Base-by-base conservation (phyloP, 2,329 filamentous ascomycete species). In the Xylaria sp. region DNA sequence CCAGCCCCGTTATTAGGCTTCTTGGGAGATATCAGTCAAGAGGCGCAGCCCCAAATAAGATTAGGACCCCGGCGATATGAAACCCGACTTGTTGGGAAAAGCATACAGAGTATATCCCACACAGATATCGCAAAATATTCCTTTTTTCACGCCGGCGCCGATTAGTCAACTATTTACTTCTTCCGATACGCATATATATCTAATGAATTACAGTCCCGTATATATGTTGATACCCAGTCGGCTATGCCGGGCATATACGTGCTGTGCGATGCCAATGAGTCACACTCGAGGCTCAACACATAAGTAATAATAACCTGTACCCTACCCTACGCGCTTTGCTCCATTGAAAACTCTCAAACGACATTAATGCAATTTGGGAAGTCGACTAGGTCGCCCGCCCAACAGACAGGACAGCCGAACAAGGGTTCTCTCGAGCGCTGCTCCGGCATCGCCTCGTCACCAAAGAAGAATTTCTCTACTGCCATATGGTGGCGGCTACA, bases 401-500 rank as follows among this genome's bases (percentile, higher is more conserved):
- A 2, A 15, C 50, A 34, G n/a, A 20, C 23, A 23, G 25, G 34
- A 50, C 60, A 56, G 34, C 20, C n/a, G 20, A 20, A 52, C 48
- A 55, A 55, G 61, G 37, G 60, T 44, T 44, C 39, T 50, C 25
- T 50, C 25, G n/a, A 54, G 34, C 4, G n/a, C 34, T 28, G 32
- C 65, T 61, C 65, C 68, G 68, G 62, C 68, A 70, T 68, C 69
- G 69, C 69, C 68, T 70, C 69, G 65, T 63, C 68, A 70, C 57
- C 60, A 46, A 51, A 50, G 5, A 41, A 28, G 28, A 28, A 28
- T 28, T 28, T 37, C 10, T 37, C 34, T 18, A 48, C 5, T 32
- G 39, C 2, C 20, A 51, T 51, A 51, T 51, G 48, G 51, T 46
- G 44, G 25, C 46, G 57, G 50, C 23, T 50, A 65, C 51, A 57